Evolutionary conservation across 108 stramenopile genomes (phyloP), one percentile per base, ranked within the genome.

Genomic region (Fistulifera solaris): DNA sequence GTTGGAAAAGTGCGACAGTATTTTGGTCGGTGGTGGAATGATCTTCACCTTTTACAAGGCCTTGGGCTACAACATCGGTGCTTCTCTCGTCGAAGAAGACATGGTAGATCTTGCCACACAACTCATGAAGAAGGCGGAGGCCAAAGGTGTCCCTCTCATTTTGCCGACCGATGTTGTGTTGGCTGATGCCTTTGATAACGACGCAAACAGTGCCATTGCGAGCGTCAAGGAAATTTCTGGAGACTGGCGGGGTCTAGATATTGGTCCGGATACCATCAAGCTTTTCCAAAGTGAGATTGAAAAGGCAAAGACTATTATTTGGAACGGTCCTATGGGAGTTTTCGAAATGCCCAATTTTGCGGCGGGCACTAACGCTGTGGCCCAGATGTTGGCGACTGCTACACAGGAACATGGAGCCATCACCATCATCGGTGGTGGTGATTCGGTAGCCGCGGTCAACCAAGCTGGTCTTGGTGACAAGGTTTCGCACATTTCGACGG

Each of bases 21-120:
- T 97, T 46, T 64, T 98, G 55, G 66, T 98, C 54, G 95, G 98
- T 42, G 98, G 98, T 2, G 99, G 95, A 48, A 97, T 99, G 98
- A 95, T 96, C 45, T 98, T 97, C 71, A 98, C 98, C 22, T 98
- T 99, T 67, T 96, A 94, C 66, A 89, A 88, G 74, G 96, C 94
- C n/a, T 56, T 85, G 38, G 96, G 96, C 4, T 78, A 87, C 46
- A 75, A 88, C 60, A 87, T 94, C 63, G 94, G 97, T 19, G 75
- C 71, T 7, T 83, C 80, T 11, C 51, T 96, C 61, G 65, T 96
- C 7, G 98, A 98, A 60, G 89, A 98, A 31, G 94, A 96, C 49
- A 85, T 88, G 66, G 73, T 96, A 16, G 83, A 94, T 39, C 62
- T 96, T 46, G 95, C 96, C 18, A 66, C 65, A 18, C 71, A 85